A percentile compares a stretch with the other conserved stretches of the same genome.
phyloP scores from a whole-genome alignment of 768 basidiomycete genomes.

The Lactarius sp. region DNA sequence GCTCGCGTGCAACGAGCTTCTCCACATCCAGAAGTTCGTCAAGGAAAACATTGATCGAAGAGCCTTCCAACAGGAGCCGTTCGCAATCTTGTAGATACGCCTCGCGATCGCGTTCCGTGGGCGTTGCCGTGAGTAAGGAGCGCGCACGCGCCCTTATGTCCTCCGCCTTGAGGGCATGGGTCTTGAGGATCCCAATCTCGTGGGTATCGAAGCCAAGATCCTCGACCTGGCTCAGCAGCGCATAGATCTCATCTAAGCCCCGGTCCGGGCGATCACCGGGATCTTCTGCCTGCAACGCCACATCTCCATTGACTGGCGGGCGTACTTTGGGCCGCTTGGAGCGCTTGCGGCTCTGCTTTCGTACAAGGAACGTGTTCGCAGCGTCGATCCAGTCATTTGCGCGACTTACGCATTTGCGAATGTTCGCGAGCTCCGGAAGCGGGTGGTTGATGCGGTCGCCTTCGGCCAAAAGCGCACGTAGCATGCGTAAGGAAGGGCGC shows the following conservation, averaged over 20 bases:
- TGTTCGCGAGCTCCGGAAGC: constrained; percentile 62
- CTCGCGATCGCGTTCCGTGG: constrained; percentile 44
- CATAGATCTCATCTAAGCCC: constrained; percentile 63
- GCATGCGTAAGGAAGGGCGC: constrained; percentile 67
- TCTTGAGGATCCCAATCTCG: constrained; percentile 58
- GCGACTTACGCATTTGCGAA: constrained; percentile 73
- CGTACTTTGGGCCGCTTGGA: constrained; percentile 51
- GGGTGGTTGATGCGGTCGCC: constrained; percentile 80
- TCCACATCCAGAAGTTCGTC: constrained; percentile 75
- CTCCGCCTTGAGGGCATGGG: constrained; percentile 58
- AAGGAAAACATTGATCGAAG: constrained; percentile 76
- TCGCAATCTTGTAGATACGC: constrained; percentile 66
- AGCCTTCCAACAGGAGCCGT: constrained; percentile 60
- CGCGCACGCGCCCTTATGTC: constrained; percentile 54
- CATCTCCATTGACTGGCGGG: constrained; percentile 35
- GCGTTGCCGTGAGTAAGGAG: constrained; percentile 43
- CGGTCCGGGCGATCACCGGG: constrained; percentile 67
- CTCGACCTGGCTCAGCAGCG: constrained; percentile 66
- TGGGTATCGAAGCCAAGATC: constrained; percentile 78
- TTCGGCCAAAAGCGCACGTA: constrained; percentile 80
- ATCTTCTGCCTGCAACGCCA: constrained; percentile 45
- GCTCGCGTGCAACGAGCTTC: constrained; percentile 75
- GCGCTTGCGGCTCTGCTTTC: constrained; percentile 79
- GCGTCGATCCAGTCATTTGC: constrained; percentile 89
- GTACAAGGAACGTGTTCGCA: constrained; percentile 70